Conservation (phyloP, 2,329 filamentous ascomycete genomes). For the Fusarium domesticum region DNA sequence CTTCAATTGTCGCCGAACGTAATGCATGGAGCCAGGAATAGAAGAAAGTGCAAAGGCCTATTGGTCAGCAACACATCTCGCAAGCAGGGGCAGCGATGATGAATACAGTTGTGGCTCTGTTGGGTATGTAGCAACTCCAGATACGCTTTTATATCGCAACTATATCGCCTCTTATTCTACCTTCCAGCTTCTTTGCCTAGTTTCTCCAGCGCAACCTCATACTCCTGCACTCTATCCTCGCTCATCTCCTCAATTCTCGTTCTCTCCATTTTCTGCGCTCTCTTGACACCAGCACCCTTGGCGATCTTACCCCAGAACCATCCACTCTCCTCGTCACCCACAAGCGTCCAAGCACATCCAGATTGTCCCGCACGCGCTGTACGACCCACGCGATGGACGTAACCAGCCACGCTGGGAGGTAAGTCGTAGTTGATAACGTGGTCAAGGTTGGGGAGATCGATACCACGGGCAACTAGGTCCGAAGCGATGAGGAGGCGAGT, state of each 20-base stretch:
- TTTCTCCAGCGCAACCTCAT: constrained; percentile 57
- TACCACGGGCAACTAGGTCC: constrained; percentile 86
- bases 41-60: neutral
- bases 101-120: constrained; percentile 3
- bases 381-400: constrained; percentile 88
- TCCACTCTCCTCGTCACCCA: constrained; percentile 75
- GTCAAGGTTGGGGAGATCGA: constrained; percentile 75
- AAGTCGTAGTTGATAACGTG: constrained; percentile 95
- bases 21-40: constrained; percentile 28
- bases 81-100: too few species aligned
- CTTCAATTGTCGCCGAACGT: constrained; percentile 23
- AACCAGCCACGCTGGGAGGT: constrained; percentile 74
- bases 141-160: constrained; percentile 4
- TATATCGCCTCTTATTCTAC: constrained; percentile 15
- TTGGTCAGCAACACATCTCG: too few species aligned
- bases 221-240: constrained; percentile 45
- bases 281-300: constrained; percentile 49
- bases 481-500: constrained; percentile 81
- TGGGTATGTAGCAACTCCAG: constrained; percentile 18
- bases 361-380: constrained; percentile 77
- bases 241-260: constrained; percentile 46
- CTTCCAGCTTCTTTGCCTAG: constrained; percentile 58
- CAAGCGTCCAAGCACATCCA: constrained; percentile 82
- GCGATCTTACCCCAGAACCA: constrained; percentile 92
- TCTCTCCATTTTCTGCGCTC: constrained; percentile 46